These are phyloP conservation scores for Gracilaria caudata DNA, from an alignment of 23 red algal species.

Conservation along the genomic window DNA sequence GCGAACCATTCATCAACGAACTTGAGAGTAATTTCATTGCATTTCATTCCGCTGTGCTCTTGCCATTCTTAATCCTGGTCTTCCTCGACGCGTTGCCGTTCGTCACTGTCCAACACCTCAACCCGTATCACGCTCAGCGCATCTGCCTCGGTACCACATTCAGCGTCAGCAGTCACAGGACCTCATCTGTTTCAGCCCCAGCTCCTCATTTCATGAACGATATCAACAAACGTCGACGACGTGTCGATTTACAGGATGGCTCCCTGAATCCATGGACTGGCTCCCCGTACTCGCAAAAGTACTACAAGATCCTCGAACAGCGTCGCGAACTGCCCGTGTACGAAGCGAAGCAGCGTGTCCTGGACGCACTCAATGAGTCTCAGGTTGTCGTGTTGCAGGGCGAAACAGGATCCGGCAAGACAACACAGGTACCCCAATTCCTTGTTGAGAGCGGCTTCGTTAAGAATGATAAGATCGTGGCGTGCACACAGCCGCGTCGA, in stretches of 20 bases:
- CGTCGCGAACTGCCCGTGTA: conserved; percentile 79
- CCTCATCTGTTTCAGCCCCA: neutral
- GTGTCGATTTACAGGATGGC: conserved; percentile 12
- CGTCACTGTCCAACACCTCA: too few species aligned
- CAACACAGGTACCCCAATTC: conserved; percentile 95
- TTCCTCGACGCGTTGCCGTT: neutral
- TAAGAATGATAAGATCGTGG: conserved; percentile 58
- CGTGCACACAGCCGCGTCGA: conserved; percentile 94
- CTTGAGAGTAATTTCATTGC: too few species aligned
- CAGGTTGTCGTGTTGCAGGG: conserved; percentile 90
- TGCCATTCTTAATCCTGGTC: too few species aligned
- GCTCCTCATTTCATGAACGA: conserved; percentile 19
- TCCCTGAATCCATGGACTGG: conserved; percentile 41
- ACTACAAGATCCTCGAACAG: conserved; percentile 70
- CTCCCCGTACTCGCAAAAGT: conserved; percentile 40
- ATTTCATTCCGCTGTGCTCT: too few species aligned
- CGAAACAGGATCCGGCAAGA: conserved; percentile 98
- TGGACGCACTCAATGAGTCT: conserved; percentile 45
- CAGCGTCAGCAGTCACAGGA: neutral
- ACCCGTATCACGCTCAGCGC: neutral
- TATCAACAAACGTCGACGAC: conserved; percentile 7
- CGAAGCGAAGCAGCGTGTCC: conserved; percentile 46
- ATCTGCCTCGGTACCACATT: neutral
- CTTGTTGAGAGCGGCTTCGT: conserved; percentile 84
- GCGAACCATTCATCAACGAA: too few species aligned